Percentiles rank a stretch among this genome's conserved stretches.
phyloP scores from a whole-genome alignment of 2,329 filamentous ascomycete genomes.

The Furcasterigmium furcatum region DNA sequence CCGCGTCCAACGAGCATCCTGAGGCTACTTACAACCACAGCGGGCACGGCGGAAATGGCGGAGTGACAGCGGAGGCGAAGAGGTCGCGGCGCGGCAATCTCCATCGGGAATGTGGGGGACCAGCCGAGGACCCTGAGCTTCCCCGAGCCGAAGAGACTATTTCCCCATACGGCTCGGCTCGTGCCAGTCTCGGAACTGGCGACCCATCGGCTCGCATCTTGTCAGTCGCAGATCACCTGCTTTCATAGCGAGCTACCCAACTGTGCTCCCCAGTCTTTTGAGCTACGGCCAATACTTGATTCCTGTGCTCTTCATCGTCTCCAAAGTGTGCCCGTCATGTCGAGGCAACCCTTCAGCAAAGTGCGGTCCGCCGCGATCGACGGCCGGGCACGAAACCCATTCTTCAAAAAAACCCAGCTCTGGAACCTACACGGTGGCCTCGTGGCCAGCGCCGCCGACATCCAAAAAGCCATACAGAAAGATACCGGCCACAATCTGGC shows the following conservation, averaged over 20 bases:
- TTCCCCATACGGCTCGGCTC: background rate
- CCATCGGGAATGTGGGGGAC: slow-evolving; percentile 11
- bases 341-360: slow-evolving; percentile 17
- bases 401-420: slow-evolving; percentile 41
- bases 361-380: slow-evolving; percentile 39
- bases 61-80: too few relatives aligned
- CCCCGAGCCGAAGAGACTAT: slow-evolving; percentile 7
- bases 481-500: slow-evolving; percentile 23
- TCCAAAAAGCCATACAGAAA: slow-evolving; percentile 34
- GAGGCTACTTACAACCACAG: too few relatives aligned
- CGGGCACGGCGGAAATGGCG: too few relatives aligned
- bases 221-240: too few relatives aligned
- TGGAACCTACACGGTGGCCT: slow-evolving; percentile 35
- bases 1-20: too few relatives aligned
- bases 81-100: too few relatives aligned
- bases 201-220: too few relatives aligned
- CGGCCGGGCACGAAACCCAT: slow-evolving; percentile 38
- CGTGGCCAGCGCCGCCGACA: slow-evolving; percentile 24
- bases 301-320: too few relatives aligned
- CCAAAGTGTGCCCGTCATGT: slow-evolving; percentile 16
- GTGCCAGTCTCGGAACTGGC: background rate
- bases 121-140: too few relatives aligned
- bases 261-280: too few relatives aligned
- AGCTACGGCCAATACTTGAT: too few relatives aligned
- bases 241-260: too few relatives aligned